phyloP scores from a whole-genome alignment of 257 asterid species.

The Rehmannia glutinosa region DNA sequence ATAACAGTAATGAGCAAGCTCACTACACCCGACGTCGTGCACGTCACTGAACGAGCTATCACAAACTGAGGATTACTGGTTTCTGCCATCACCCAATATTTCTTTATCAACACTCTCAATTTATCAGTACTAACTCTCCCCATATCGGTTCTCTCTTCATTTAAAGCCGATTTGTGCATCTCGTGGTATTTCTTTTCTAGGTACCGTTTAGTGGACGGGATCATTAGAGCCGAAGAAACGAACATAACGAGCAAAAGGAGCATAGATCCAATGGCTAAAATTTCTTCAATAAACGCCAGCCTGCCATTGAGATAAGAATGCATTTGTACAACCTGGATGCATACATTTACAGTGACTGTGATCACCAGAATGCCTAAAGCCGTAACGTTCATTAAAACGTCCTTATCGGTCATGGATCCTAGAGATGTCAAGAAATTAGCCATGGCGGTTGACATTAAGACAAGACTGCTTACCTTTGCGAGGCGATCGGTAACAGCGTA shows the following conservation, averaged over 20 bases:
- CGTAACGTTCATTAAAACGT: conserved; percentile 21
- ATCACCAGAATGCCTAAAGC: conserved; percentile 31
- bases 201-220: conserved; percentile 28
- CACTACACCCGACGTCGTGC: conserved; percentile 23
- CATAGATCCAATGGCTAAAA: conserved; percentile 11
- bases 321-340: conserved; percentile 29
- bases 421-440: conserved; percentile 37
- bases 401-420: conserved; percentile 31
- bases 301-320: conserved; percentile 3
- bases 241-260: conserved; percentile 28
- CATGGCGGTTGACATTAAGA: conserved; percentile 37
- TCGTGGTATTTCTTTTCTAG: conserved; percentile 33
- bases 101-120: conserved; percentile 24
- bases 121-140: conserved; percentile 14
- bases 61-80: conserved; percentile 46
- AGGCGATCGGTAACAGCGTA: conserved; percentile 28
- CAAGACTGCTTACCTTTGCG: conserved; percentile 42
- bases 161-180: conserved; percentile 26
- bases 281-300: background rate
- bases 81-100: conserved; percentile 44
- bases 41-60: conserved; percentile 37
- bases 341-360: conserved; percentile 25
- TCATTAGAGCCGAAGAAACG: conserved; percentile 27
- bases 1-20: conserved; percentile 22
- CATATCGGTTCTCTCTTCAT: conserved; percentile 15